Conservation (phyloP, 257 asterid genomes). For the Nicotiana attenuata region DNA sequence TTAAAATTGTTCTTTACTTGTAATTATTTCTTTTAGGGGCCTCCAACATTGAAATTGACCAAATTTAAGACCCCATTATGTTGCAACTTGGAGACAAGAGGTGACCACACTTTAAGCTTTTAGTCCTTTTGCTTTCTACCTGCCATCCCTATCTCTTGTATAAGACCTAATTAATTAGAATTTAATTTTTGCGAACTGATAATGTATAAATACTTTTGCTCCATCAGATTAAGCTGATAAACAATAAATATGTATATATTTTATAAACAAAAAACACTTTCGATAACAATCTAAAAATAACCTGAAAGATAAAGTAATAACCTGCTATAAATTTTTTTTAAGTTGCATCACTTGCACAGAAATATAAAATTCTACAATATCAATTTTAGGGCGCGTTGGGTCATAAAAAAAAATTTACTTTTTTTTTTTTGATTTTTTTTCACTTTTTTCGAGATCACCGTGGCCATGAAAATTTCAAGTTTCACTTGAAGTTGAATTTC, state of each 20-base stretch:
- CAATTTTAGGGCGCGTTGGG: too few species aligned
- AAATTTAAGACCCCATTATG: neutral
- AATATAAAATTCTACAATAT: too few species aligned
- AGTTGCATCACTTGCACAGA: too few species aligned
- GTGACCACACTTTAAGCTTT: neutral
- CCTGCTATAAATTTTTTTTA: too few species aligned
- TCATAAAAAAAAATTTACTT: too few species aligned
- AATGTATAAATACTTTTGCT: neutral
- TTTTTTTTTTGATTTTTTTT: too few species aligned
- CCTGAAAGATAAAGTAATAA: too few species aligned
- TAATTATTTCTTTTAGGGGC: neutral
- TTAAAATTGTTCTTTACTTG: neutral
- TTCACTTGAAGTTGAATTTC: too few species aligned
- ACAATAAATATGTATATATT: neutral
- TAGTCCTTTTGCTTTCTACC: conserved; percentile 3
- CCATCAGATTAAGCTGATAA: neutral
- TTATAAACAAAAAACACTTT: too few species aligned
- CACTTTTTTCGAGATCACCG: too few species aligned
- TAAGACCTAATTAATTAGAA: neutral
- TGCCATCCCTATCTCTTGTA: neutral
- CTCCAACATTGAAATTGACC: neutral
- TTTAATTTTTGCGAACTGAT: neutral
- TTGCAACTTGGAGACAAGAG: neutral
- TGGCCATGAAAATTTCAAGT: too few species aligned
- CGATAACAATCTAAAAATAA: too few species aligned